These are phyloP conservation scores for Aspergillus sojae DNA, from an alignment of 2,329 filamentous ascomycete genomes.

Conservation along the genomic window DNA sequence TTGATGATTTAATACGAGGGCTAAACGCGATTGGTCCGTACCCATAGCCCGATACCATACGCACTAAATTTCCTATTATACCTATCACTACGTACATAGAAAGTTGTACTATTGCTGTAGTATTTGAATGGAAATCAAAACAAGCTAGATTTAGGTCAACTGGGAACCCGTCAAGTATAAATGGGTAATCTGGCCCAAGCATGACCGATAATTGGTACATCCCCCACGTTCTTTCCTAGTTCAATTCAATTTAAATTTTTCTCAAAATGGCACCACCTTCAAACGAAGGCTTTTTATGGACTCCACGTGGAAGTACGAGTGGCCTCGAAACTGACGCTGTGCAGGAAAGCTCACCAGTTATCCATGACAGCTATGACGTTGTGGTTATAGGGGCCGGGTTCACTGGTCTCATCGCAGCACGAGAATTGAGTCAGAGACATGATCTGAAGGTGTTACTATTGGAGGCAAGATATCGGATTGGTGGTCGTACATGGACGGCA, in stretches of 20 bases:
- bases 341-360: not conserved
- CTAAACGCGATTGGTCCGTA: too few species aligned
- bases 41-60: too few species aligned
- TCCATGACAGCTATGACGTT: conserved; percentile 28
- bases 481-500: conserved; percentile 46
- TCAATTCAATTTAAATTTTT: not conserved
- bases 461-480: conserved; percentile 47
- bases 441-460: conserved; percentile 32
- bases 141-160: too few species aligned
- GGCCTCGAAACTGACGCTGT: conserved; percentile 19
- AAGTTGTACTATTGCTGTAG: too few species aligned
- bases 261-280: not conserved
- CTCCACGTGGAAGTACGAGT: not conserved
- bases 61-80: too few species aligned
- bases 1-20: too few species aligned
- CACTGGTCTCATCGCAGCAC: conserved; percentile 34
- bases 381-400: conserved; percentile 39
- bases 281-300: conserved; percentile 14
- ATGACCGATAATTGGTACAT: too few species aligned
- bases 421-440: conserved; percentile 28
- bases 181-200: too few species aligned
- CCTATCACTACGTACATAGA: too few species aligned
- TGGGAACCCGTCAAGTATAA: too few species aligned
- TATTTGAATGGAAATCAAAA: too few species aligned
- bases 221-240: too few species aligned